A percentile compares a stretch with the other conserved stretches of the same genome.
These are phyloP conservation scores for Fusarium siculi DNA, from an alignment of 2,329 filamentous ascomycete species.

Conservation along the genomic window DNA sequence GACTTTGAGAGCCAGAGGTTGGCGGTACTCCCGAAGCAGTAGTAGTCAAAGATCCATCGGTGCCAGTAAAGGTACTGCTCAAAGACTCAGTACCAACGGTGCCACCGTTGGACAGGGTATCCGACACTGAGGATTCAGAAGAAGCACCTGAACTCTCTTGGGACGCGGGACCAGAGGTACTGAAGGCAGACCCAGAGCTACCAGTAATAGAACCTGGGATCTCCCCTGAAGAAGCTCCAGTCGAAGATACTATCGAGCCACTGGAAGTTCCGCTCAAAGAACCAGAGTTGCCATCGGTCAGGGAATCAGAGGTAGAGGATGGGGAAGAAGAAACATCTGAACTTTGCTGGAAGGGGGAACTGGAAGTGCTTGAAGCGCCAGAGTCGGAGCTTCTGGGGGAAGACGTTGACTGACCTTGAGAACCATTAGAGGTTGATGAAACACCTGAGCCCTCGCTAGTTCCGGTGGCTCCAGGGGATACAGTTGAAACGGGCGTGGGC, in stretches of 20 bases:
- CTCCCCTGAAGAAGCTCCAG: background rate
- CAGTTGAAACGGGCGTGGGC: background rate
- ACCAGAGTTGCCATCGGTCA: background rate
- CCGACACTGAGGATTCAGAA: background rate
- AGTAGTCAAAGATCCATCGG: background rate
- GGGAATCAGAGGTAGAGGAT: background rate
- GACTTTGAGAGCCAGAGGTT: background rate
- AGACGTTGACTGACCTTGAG: background rate
- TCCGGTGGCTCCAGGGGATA: background rate
- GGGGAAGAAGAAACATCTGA: background rate
- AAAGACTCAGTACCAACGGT: background rate
- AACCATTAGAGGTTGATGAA: background rate
- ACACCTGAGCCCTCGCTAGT: background rate
- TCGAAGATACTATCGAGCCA: accelerated
- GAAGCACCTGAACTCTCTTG: background rate
- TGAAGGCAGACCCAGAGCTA: background rate
- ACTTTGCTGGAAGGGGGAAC: background rate
- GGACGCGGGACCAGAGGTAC: background rate
- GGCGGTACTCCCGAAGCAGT: background rate
- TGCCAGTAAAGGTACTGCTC: background rate
- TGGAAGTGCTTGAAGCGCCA: background rate
- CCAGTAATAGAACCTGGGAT: background rate
- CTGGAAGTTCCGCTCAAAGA: background rate
- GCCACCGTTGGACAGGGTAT: background rate
- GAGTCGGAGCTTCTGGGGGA: background rate